A percentile compares a stretch with the other conserved stretches of the same genome.
Conservation (phyloP, 345 rosid species). For the Citrus trifoliata region DNA sequence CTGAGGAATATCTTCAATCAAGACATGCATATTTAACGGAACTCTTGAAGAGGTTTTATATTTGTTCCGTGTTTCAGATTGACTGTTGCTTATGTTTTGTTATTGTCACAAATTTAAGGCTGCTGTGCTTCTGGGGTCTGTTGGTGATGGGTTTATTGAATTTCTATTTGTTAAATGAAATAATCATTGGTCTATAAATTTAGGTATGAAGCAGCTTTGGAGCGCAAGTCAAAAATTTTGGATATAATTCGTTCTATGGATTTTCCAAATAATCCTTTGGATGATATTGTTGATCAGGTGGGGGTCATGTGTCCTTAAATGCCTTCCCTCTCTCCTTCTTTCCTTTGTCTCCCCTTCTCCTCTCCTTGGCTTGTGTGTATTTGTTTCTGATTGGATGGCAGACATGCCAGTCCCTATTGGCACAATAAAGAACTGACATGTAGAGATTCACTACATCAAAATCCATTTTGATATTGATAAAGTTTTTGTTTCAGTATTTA, state of each 20-base stretch:
- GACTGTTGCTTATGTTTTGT: background rate
- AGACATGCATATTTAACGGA: slow-evolving; percentile 62
- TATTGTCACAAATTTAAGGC: background rate
- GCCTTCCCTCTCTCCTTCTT: background rate
- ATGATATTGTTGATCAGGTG: slow-evolving; percentile 97
- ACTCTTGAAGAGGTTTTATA: slow-evolving; percentile 63
- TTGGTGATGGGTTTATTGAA: slow-evolving; percentile 8
- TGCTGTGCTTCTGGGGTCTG: background rate
- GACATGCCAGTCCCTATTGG: background rate
- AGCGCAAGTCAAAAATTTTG: slow-evolving; percentile 80
- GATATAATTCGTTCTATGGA: slow-evolving; percentile 82
- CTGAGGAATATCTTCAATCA: slow-evolving; percentile 85
- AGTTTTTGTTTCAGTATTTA: background rate
- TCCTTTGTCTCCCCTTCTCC: background rate
- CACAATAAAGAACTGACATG: background rate
- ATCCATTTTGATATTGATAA: background rate
- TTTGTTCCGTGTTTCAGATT: slow-evolving; percentile 10
- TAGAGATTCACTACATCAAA: background rate
- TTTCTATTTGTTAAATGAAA: slow-evolving; percentile 2
- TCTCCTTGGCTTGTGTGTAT: background rate
- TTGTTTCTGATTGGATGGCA: background rate
- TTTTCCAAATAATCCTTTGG: slow-evolving; percentile 98
- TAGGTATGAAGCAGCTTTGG: slow-evolving; percentile 87
- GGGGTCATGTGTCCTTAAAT: background rate
- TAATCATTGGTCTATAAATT: slow-evolving; percentile 11